A percentile compares a stretch with the other conserved stretches of the same genome.
Evolutionary conservation across 805 yeast species (phyloP).

Genomic region (Hanseniaspora pseudoguilliermondii): DNA sequence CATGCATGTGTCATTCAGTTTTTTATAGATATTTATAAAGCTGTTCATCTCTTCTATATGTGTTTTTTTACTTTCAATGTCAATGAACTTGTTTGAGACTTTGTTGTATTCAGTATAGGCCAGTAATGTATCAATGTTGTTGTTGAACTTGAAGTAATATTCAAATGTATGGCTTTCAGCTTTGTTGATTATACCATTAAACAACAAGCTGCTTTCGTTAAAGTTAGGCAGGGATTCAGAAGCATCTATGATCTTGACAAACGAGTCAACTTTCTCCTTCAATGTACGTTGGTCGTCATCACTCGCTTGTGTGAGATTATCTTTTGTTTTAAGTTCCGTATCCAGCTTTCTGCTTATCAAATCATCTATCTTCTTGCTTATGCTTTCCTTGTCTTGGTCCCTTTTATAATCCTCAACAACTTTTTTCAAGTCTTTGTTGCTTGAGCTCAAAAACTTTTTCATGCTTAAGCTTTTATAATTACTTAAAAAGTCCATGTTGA

Average conservation of each 20-base stretch:
- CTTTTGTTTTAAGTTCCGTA: background rate
- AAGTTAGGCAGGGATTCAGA: background rate
- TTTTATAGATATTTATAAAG: background rate
- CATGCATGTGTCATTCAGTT: background rate
- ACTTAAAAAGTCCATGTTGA: conserved; percentile 9
- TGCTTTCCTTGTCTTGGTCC: conserved; percentile 21
- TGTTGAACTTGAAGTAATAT: background rate
- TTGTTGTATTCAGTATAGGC: conserved; percentile 16
- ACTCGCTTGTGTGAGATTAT: background rate
- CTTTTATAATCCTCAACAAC: conserved; percentile 16
- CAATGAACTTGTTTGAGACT: background rate
- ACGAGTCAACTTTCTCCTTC: background rate
- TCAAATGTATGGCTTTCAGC: background rate
- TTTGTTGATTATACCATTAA: background rate
- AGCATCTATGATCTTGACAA: background rate
- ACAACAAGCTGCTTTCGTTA: background rate
- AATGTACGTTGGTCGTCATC: background rate
- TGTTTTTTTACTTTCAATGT: conserved; percentile 3
- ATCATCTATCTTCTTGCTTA: conserved; percentile 19
- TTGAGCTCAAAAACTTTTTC: conserved; percentile 1
- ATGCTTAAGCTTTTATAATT: conserved; percentile 1
- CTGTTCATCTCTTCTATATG: background rate
- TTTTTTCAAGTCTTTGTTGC: conserved; percentile 16
- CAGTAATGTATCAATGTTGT: conserved; percentile 5
- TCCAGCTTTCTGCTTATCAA: conserved; percentile 5